Percentiles rank a stretch among this genome's conserved stretches.
phyloP scores from a whole-genome alignment of 1,139 yeast species.

The Candida pseudocylindracea region DNA sequence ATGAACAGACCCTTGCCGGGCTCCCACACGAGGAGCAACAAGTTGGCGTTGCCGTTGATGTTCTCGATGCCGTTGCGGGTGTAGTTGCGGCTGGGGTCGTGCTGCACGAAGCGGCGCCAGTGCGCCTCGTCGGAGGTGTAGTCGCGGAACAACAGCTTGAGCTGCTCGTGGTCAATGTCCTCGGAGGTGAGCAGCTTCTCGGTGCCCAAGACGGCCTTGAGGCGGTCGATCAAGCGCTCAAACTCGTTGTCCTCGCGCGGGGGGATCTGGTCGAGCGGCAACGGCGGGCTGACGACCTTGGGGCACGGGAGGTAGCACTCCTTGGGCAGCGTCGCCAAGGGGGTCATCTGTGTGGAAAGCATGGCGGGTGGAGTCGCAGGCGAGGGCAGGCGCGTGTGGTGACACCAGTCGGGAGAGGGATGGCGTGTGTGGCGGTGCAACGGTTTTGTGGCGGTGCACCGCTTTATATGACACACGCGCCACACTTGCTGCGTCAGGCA shows the following conservation, averaged over 20 bases:
- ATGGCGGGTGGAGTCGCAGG: too few species aligned
- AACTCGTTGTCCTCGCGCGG: conserved; percentile 6
- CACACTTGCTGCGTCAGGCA: too few species aligned
- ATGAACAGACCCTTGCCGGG: conserved; percentile 47
- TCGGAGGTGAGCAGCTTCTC: conserved; percentile 16
- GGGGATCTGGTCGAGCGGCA: too few species aligned
- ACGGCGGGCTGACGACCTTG: too few species aligned
- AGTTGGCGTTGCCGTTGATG: conserved; percentile 45
- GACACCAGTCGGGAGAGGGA: too few species aligned
- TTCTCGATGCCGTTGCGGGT: conserved; percentile 46
- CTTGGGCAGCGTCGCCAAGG: too few species aligned
- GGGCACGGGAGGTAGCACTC: too few species aligned
- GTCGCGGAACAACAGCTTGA: conserved; percentile 21
- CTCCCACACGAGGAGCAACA: conserved; percentile 49
- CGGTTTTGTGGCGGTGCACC: too few species aligned
- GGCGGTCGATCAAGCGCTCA: conserved; percentile 10
- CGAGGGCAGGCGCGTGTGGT: too few species aligned
- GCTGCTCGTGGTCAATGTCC: conserved; percentile 32
- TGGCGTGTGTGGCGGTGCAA: too few species aligned
- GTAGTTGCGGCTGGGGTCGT: conserved; percentile 26
- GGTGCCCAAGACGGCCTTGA: conserved; percentile 12
- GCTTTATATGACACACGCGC: too few species aligned
- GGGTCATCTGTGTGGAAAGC: too few species aligned
- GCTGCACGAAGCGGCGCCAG: conserved; percentile 38
- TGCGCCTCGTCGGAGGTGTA: conserved; percentile 27